Evolutionary conservation across 225 moss, liverwort and hornwort species (phyloP).

Genomic region (Physcomitrellopsis africana): DNA sequence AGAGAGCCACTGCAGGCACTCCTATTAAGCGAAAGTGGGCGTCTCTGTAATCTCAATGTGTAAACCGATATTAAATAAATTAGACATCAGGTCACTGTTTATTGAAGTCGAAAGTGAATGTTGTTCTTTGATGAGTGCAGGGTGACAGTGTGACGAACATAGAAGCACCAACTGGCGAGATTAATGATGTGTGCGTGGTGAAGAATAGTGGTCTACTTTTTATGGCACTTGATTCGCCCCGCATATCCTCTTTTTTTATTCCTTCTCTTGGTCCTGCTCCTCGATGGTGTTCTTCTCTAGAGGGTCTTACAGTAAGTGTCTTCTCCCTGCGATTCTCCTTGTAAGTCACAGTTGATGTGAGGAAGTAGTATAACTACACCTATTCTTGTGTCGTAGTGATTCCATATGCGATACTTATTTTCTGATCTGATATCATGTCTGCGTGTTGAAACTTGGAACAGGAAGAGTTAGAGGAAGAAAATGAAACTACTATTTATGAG

Average conservation of each 20-base stretch:
- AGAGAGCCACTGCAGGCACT: not conserved
- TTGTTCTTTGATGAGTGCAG: conserved; percentile 38
- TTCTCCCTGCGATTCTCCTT: conserved; percentile 6
- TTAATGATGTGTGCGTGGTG: conserved; percentile 88
- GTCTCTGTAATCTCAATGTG: not conserved
- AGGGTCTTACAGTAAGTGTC: conserved; percentile 73
- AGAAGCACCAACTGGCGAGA: conserved; percentile 86
- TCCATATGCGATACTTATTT: not conserved
- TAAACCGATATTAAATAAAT: not conserved
- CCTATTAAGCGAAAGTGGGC: not conserved
- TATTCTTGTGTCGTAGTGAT: not conserved
- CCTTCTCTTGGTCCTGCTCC: conserved; percentile 96
- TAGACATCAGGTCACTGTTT: not conserved
- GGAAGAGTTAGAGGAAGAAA: conserved; percentile 96
- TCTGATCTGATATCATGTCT: conserved; percentile 1
- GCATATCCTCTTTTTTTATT: conserved; percentile 85
- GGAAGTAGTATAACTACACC: not conserved
- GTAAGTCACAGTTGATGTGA: not conserved
- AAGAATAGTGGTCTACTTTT: conserved; percentile 83
- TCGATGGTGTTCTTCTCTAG: conserved; percentile 90
- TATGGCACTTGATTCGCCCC: conserved; percentile 92
- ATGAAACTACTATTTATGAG: conserved; percentile 85
- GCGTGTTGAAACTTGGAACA: conserved; percentile 30
- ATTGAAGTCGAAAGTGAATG: conserved; percentile 2
- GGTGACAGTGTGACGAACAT: conserved; percentile 82